These are phyloP conservation scores for Nephelium lappaceum DNA, from an alignment of 345 rosid species.

Conservation along the genomic window DNA sequence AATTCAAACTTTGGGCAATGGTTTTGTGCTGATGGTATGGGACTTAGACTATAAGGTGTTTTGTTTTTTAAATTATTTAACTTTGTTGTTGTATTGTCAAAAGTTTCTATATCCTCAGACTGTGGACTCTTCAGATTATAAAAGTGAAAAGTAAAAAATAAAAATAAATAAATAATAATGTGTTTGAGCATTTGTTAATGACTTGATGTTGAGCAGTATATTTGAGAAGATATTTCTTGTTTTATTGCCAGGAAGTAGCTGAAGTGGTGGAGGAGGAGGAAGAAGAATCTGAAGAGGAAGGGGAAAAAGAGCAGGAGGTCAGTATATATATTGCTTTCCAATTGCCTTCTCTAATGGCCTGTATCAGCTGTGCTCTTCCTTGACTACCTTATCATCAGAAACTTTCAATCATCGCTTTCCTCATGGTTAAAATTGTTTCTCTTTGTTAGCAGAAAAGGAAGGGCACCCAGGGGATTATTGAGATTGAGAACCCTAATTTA, in stretches of 20 bases:
- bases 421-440: not conserved
- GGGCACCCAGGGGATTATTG: slow-evolving; percentile 79
- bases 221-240: slow-evolving; percentile 1
- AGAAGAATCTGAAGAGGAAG: slow-evolving; percentile 48
- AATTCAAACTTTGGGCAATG: not conserved
- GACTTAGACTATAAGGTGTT: not conserved
- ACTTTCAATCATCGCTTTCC: not conserved
- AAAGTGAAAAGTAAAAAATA: too few relatives aligned
- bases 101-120: not conserved
- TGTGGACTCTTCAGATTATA: not conserved
- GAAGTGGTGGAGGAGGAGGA: slow-evolving; percentile 40
- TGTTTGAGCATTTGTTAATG: not conserved
- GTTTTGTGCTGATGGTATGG: not conserved
- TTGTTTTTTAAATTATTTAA: slow-evolving; percentile 2
- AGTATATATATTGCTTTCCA: slow-evolving; percentile 18
- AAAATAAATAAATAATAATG: too few relatives aligned
- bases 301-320: slow-evolving; percentile 51
- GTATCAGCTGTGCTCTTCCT: slow-evolving; percentile 14
- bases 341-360: not conserved
- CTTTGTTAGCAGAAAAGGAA: slow-evolving; percentile 62
- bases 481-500: slow-evolving; percentile 88
- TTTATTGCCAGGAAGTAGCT: slow-evolving; percentile 42
- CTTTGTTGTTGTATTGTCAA: not conserved
- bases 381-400: not conserved
- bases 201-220: not conserved